Evolutionary conservation across 495 filamentous ascomycete genomes (phyloP), one percentile per base, ranked within the genome.

Genomic region (Rusavskia elegans): DNA sequence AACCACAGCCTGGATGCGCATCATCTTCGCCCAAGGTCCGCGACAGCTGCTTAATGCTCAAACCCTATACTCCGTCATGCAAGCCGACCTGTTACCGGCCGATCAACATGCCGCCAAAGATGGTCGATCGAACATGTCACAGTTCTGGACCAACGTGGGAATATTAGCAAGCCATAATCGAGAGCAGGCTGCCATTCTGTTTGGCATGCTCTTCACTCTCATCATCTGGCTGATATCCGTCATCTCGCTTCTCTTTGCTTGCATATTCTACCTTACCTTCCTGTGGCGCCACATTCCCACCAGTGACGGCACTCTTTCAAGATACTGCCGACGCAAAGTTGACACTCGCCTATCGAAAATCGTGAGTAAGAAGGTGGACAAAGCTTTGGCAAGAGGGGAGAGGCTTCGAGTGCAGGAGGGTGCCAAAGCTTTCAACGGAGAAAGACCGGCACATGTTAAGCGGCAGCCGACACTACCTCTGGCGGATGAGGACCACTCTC

Each of bases 291-390:
- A 87, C 57, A 93, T 98, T 53, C 86, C 87, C 5, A 71, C 71
- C 11, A 68, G 73, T 25, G 87, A 94, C 62, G 84, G 84, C n/a
- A 79, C 81, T 1, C 72, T 98, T 20, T 76, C 77, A 13, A 79
- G 79, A 14, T 98, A 93, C 67, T 96, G 90, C 62, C 81, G 85
- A 53, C 79, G 88, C 16, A 95, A 95, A 69, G 80, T 95, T 62
- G 88, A 93, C 61, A 79, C 72, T 41, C 74, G 88, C 51, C 70
- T 98, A 56, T 82, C 78, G 52, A 74, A 79, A 48, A 92, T 98
- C 55, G 88, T 96, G 4, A 71, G 74, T 16, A 72, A 68, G 54
- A 95, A 89, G 66, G 81, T 93, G 59, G 83, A 85, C 62, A 90
- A 88, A 65, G 90, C 87, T 0, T 63, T 97, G 44, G 80, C 79